A percentile compares a stretch with the other conserved stretches of the same genome.
These are phyloP conservation scores for Metschnikowia drakensbergensis DNA, from an alignment of 805 yeast species.

Conservation along the genomic window DNA sequence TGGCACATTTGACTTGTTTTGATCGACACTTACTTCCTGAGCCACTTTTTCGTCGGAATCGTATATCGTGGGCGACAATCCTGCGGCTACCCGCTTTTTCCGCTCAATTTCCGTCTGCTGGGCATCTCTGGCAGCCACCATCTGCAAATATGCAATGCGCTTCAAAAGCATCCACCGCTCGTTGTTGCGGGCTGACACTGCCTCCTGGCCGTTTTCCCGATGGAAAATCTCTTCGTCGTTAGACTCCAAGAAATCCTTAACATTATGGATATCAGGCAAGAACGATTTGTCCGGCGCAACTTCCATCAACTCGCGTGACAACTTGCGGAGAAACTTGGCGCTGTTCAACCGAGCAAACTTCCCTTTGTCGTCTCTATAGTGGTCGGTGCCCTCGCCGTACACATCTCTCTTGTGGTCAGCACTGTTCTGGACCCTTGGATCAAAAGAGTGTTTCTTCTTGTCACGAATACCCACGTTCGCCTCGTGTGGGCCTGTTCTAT, in stretches of 20 bases:
- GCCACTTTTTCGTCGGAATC: not conserved
- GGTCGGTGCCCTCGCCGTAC: conserved; percentile 70
- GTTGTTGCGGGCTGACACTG: conserved; percentile 41
- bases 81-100: conserved; percentile 33
- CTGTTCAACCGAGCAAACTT: conserved; percentile 51
- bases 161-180: conserved; percentile 72
- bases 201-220: conserved; percentile 37
- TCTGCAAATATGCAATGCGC: conserved; percentile 64
- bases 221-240: conserved; percentile 36
- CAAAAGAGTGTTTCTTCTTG: conserved; percentile 73
- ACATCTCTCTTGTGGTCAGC: conserved; percentile 68
- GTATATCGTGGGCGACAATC: conserved; percentile 21
- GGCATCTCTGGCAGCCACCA: conserved; percentile 53
- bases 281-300: conserved; percentile 31
- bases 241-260: conserved; percentile 51
- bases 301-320: conserved; percentile 49
- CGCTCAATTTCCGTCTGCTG: conserved; percentile 37
- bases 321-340: conserved; percentile 49
- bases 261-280: conserved; percentile 57
- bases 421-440: conserved; percentile 71
- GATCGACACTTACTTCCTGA: not conserved
- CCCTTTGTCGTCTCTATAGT: conserved; percentile 46
- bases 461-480: conserved; percentile 85
- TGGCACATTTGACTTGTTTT: not conserved
- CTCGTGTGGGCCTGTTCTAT: conserved; percentile 70